Evolutionary conservation across 805 yeast genomes (phyloP), one percentile per base, ranked within the genome.

Genomic region (Metschnikowia gelsemii): DNA sequence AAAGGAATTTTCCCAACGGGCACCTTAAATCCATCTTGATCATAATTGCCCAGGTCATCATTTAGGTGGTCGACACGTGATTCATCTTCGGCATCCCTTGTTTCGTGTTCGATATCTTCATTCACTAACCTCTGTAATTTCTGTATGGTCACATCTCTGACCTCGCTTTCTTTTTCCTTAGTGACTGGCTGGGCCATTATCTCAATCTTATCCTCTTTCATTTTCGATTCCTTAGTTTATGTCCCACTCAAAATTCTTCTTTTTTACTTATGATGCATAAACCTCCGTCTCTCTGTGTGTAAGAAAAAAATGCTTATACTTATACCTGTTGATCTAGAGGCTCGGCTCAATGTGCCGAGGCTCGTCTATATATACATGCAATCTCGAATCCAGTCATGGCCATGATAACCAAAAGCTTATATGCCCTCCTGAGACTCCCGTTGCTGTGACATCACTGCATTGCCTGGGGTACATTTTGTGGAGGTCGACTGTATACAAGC

Each of bases 1-100:
- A 68, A 33, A 0, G 73, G 72, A 16, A 68, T 58, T 40, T 64
- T 67, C 2, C 71, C 72, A 25, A 45, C 46, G 2, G 73, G 72
- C 8, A 67, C 52, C 40, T 50, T 62, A 39, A 66, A 64, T 12
- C 72, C 72, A 33, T 66, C 71, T 12, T 52, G 40, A 38, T 67
- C 72, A 34, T 49, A 47, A 13, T 36, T 36, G 16, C 17, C 35
- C 25, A 30, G 22, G 19, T 38, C 39, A n/a, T 37, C 43, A 17
- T 18, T 14, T 17, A n/a, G 42, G 18, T 30, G 14, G 17, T 22
- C 33, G 25, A 8, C 25, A 11, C 9, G 25, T 22, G 11, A 17
- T 30, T 13, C 12, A 17, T 14, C 19, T 26, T 26, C 25, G 7
- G 6, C 13, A 7, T 5, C 11, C 18, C 9, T 35, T 3, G 14